These are phyloP conservation scores for Leptographium lundbergii DNA, from an alignment of 2,329 filamentous ascomycete genomes.

Conservation along the genomic window DNA sequence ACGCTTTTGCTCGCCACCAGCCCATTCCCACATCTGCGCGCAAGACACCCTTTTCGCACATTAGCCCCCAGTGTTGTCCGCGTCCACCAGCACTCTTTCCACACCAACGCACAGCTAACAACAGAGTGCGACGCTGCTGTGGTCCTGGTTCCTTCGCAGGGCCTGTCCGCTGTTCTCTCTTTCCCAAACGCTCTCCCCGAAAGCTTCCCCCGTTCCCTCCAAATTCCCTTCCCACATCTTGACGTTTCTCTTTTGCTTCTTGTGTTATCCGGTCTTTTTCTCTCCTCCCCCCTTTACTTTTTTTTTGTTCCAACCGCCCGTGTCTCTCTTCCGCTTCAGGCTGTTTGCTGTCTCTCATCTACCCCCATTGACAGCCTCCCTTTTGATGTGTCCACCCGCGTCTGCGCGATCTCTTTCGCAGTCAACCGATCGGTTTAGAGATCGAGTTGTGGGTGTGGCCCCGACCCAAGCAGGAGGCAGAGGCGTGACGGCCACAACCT, in stretches of 20 bases:
- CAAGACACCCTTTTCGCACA: not conserved
- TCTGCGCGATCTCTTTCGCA: conserved; percentile 10
- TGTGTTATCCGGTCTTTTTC: not conserved
- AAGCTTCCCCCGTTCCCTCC: conserved; percentile 5
- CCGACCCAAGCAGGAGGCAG: conserved; percentile 7
- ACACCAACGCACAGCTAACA: not conserved
- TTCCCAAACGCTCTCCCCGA: not conserved
- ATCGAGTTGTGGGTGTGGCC: conserved; percentile 12
- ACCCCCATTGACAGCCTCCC: conserved; percentile 1
- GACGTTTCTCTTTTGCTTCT: conserved; percentile 4
- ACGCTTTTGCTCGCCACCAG: conserved; percentile 9
- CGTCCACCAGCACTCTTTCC: not conserved
- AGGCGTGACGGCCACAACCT: not conserved
- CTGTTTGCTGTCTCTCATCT: not conserved
- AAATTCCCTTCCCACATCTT: conserved; percentile 8
- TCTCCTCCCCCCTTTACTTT: not conserved
- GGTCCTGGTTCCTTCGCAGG: not conserved
- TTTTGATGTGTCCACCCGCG: conserved; percentile 12
- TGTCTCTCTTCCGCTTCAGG: conserved; percentile 1
- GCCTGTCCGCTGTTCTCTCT: not conserved
- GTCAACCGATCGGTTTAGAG: conserved; percentile 11
- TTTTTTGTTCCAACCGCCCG: not conserved
- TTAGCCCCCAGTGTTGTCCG: conserved; percentile 1
- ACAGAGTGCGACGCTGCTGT: not conserved
- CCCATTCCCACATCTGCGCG: conserved; percentile 12